Percentiles rank a stretch among this genome's conserved stretches.
Evolutionary conservation across 2,329 filamentous ascomycete species (phyloP).

Genomic region (Trichoderma endophyticum): DNA sequence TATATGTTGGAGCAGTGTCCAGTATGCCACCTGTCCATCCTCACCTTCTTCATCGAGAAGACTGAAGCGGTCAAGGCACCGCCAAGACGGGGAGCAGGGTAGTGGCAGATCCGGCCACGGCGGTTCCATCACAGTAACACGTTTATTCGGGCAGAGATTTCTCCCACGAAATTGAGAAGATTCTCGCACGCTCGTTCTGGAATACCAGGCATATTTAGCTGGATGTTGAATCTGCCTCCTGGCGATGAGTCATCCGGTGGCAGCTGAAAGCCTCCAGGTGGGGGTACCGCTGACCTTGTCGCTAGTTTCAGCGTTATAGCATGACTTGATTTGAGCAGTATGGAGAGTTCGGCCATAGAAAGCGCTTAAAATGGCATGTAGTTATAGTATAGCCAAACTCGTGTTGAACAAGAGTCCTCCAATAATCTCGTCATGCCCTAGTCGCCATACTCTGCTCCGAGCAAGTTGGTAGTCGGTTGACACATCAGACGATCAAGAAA

Average conservation of each 20-base stretch:
- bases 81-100: conserved; percentile 16
- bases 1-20: conserved; percentile 27
- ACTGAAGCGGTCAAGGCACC: conserved; percentile 32
- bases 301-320: not conserved
- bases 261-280: not conserved
- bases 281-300: not conserved
- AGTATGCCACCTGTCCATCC: conserved; percentile 26
- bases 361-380: not conserved
- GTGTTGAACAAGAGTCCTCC: not conserved
- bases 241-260: conserved; percentile 6
- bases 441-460: not conserved
- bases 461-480: not conserved
- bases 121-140: not conserved
- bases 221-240: not conserved
- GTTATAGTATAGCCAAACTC: not conserved
- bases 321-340: not conserved
- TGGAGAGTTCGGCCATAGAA: no score
- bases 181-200: not conserved
- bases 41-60: conserved; percentile 27
- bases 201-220: not conserved
- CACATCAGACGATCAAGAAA: conserved; percentile 40
- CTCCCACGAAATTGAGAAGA: no score
- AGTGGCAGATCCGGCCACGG: conserved; percentile 14
- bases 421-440: not conserved
- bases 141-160: no score